phyloP scores from a whole-genome alignment of 2,329 filamentous ascomycete species.

The Clonostachys solani region DNA sequence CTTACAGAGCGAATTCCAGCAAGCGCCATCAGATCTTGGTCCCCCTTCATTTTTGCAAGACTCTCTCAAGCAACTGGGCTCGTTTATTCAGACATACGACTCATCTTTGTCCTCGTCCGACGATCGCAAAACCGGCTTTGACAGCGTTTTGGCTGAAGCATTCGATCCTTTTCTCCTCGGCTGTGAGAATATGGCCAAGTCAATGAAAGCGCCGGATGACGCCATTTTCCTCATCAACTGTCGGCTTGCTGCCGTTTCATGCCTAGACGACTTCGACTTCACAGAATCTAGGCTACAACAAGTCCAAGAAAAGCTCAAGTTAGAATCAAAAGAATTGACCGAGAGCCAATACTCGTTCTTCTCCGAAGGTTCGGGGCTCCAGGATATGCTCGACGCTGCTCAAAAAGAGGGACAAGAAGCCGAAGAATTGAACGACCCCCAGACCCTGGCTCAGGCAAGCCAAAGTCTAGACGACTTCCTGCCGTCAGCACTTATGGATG shows the following conservation, averaged over 20 bases:
- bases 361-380: slow-evolving; percentile 69
- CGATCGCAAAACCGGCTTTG: slow-evolving; percentile 64
- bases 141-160: slow-evolving; percentile 70
- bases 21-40: slow-evolving; percentile 67
- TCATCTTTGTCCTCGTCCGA: slow-evolving; percentile 64
- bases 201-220: slow-evolving; percentile 52
- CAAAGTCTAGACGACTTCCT: slow-evolving; percentile 85
- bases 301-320: slow-evolving; percentile 51
- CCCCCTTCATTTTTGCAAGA: slow-evolving; percentile 79
- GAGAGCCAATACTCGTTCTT: slow-evolving; percentile 71
- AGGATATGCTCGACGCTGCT: background rate
- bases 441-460: slow-evolving; percentile 60
- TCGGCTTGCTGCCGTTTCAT: slow-evolving; percentile 50
- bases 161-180: slow-evolving; percentile 81
- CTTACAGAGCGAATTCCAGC: slow-evolving; percentile 67
- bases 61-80: slow-evolving; percentile 70
- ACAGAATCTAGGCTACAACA: slow-evolving; percentile 49
- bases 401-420: slow-evolving; percentile 35
- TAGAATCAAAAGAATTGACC: slow-evolving; percentile 53
- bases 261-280: slow-evolving; percentile 60
- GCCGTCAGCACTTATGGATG: slow-evolving; percentile 89
- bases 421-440: slow-evolving; percentile 42
- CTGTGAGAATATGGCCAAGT: slow-evolving; percentile 65
- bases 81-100: slow-evolving; percentile 83
- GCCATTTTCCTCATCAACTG: slow-evolving; percentile 75